A percentile compares a stretch with the other conserved stretches of the same genome.
These are phyloP conservation scores for Xanthoceras sorbifolium DNA, from an alignment of 345 rosid species.

Conservation along the genomic window DNA sequence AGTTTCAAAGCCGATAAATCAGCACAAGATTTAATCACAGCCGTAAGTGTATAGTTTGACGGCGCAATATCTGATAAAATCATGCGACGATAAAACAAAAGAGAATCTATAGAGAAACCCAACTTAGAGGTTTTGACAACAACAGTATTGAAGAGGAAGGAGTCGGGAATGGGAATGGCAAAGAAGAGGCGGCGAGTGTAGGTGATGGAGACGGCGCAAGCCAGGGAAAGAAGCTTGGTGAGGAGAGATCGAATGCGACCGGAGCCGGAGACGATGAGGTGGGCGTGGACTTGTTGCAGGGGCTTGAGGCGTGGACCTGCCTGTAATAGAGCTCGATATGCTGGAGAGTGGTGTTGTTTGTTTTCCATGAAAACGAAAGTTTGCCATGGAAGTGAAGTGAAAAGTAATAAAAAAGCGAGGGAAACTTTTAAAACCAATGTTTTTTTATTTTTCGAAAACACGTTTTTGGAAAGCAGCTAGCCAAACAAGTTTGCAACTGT, in stretches of 20 bases:
- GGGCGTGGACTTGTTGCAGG: no score
- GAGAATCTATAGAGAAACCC: conserved; percentile 43
- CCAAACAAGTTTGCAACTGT: no score
- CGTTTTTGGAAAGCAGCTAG: no score
- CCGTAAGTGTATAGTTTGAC: conserved; percentile 67
- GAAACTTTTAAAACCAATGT: no score
- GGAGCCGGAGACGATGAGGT: conserved; percentile 53
- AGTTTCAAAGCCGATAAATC: conserved; percentile 45
- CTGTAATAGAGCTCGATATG: conserved; percentile 49
- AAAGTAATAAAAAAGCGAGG: not conserved
- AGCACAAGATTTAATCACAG: conserved; percentile 71
- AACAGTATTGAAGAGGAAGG: conserved; percentile 65
- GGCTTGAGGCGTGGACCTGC: no score
- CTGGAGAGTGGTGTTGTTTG: conserved; percentile 49
- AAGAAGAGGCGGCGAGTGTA: conserved; percentile 56
- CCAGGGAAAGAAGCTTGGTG: conserved; percentile 73
- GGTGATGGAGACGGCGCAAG: conserved; percentile 53
- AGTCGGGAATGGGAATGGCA: conserved; percentile 58
- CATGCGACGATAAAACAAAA: conserved; percentile 64
- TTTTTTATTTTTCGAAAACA: no score
- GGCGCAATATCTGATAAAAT: conserved; percentile 39
- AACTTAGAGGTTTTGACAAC: conserved; percentile 60
- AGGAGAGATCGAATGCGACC: conserved; percentile 62
- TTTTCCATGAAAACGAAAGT: conserved; percentile 41
- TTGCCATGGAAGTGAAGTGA: conserved; percentile 30